Base-by-base conservation (phyloP, 2,329 filamentous ascomycete species). In the Mariannaea sp. region DNA sequence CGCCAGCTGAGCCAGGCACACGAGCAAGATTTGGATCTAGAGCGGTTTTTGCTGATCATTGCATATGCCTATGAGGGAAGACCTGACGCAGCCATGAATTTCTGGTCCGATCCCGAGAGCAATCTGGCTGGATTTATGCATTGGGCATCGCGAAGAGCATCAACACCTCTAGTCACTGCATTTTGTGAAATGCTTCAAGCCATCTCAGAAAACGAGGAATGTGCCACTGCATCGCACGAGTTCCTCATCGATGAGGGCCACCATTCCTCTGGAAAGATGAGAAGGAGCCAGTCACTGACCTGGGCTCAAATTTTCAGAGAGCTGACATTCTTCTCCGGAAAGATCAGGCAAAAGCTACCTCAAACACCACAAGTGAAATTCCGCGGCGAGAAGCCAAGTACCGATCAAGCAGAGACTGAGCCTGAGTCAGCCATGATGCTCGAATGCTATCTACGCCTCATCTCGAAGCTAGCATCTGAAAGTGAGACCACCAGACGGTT, bases 111-210 rank as follows among this genome's bases (percentile, higher is more conserved):
- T 67, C 86, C 89, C 2, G 94, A 99, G 65, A 92, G 92, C 67
- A 96, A 97, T 62, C 77, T 99, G 26, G 90, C 92, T 58, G 94
- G 94, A 0, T 99, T 99, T 69, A 81, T 99, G 69, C 90, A 96
- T 59, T 99, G 94, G 94, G 90, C 92, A n/a, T 96, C 94, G 3
- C 88, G 91, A 62, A 83, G 94, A 64, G 92, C 96, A 56, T 96
- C 95, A 0, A 97, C 95, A 0, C 94, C 94, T n/a, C 82, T 96
- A 19, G 92, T 96, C 54, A 94, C 91, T 56, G 92, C 93, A 10
- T 99, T 97, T 65, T 99, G 94, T 71, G 93, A 97, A 69, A 93
- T 99, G 86, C 78, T 99, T 13, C 89, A 92, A 66, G 88, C 92
- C 1, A 87, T 99, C 41, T 90, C 94, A 0, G 86, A 87, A 45